A percentile compares a stretch with the other conserved stretches of the same genome.
Evolutionary conservation across 2,329 filamentous ascomycete species (phyloP).

Genomic region (Neofusicoccum parvum): DNA sequence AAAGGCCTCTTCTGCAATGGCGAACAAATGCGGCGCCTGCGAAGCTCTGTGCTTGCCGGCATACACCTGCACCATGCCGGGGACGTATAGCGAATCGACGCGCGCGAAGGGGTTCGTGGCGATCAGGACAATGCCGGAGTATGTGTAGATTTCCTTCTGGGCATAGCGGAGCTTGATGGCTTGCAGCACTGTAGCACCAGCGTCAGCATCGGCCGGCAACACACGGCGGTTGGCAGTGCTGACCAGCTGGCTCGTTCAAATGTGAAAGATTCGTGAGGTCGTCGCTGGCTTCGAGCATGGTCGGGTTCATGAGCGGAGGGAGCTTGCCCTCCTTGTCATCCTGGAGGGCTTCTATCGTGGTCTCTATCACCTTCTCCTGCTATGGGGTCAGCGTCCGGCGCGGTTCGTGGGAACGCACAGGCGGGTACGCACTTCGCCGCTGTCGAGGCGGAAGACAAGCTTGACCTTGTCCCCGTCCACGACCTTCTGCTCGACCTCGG

Average conservation of each 20-base stretch:
- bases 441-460: constrained; percentile 85
- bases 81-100: constrained; percentile 96
- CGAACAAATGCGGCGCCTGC: constrained; percentile 96
- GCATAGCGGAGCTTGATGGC: constrained; percentile 95
- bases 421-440: constrained; percentile 72
- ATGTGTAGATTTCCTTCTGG: constrained; percentile 99
- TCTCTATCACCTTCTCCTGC: constrained; percentile 78
- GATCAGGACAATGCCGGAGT: constrained; percentile 97
- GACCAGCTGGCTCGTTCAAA: constrained; percentile 97
- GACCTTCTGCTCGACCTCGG: constrained; percentile 85
- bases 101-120: constrained; percentile 97
- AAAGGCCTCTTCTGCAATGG: constrained; percentile 98
- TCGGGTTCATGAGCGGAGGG: constrained; percentile 95
- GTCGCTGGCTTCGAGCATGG: constrained; percentile 97
- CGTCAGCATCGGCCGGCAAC: constrained; percentile 23
- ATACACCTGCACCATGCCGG: constrained; percentile 99
- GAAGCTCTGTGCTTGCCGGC: constrained; percentile 95
- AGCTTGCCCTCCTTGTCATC: constrained; percentile 75
- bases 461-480: constrained; percentile 83
- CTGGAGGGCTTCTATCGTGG: constrained; percentile 74
- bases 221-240: constrained; percentile 28
- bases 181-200: constrained; percentile 73
- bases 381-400: neutral
- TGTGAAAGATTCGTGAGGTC: constrained; percentile 97
- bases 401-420: neutral